Evolutionary conservation across 768 basidiomycete genomes (phyloP), one percentile per base, ranked within the genome.

Genomic region (Rhodosporidiobolus odoratus): DNA sequence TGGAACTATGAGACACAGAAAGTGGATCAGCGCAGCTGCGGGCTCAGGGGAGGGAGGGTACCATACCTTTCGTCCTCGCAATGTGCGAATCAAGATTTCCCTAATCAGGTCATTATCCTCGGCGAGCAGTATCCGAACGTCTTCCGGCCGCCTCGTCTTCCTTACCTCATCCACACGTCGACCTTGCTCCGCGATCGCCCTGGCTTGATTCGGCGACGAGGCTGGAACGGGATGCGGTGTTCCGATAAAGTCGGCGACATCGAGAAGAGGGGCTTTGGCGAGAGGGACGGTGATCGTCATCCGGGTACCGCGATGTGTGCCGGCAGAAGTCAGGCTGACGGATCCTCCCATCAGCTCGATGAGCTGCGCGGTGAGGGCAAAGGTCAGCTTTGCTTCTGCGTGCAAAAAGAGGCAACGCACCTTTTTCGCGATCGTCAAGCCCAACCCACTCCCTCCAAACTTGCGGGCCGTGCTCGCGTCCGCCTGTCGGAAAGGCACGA

Each of bases 371-470:
- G n/a, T 23, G 16, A 38, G 38, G 9, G 16, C 3, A 13, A 30
- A 30, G 21, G 1, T 47, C 38, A 25, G 41, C 25, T 5, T 10
- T 8, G 19, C n/a, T 6, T 7, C 3, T 4, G 10, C 3, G 43
- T 17, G 17, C 12, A 23, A 23, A 53, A 38, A 32, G 38, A 7
- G 32, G 21, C 0, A 32, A 13, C 64, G 48, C 32, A 72, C 71
- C 37, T 66, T 40, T 48, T 72, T 72, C 16, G 71, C 62, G 77
- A 98, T 97, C 16, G 94, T 95, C 54, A 96, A 83, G 16, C 94
- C 94, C 4, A 97, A 83, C 76, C 94, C 94, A 2, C 92, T 95
- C 47, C 94, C 94, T 73, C 94, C 94, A 74, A 94, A 96, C 83
- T 95, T 25, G 21, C 65, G 81, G 9, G 93, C 96, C 3, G 94